Conservation (phyloP, 176 grass and related monocot species). For the Oryza brachyantha region DNA sequence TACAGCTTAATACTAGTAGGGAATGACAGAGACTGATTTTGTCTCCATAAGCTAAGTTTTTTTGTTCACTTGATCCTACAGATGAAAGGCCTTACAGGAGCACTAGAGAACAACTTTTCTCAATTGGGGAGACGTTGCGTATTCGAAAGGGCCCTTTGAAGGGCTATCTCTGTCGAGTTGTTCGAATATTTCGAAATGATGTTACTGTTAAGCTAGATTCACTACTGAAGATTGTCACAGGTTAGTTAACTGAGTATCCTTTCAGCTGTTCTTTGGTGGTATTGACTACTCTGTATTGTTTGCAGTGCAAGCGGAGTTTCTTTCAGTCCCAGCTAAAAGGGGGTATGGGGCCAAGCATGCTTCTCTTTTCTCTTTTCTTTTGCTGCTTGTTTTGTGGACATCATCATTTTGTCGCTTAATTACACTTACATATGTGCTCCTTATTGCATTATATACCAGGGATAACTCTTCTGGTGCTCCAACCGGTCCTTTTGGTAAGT, state of each 20-base stretch:
- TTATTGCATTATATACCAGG: conserved; percentile 39
- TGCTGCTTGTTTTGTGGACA: background rate
- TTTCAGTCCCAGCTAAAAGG: conserved; percentile 63
- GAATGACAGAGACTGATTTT: background rate
- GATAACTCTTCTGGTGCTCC: conserved; percentile 47
- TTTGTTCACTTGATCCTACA: conserved; percentile 44
- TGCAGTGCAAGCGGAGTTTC: conserved; percentile 79
- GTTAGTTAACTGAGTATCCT: conserved; percentile 56
- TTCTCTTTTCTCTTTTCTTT: conserved; percentile 23
- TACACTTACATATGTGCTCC: conserved; percentile 18
- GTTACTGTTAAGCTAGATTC: conserved; percentile 95
- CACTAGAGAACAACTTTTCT: conserved; percentile 74
- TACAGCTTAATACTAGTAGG: too few species aligned
- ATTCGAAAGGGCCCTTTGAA: conserved; percentile 91
- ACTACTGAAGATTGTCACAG: conserved; percentile 88
- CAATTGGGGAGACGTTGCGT: conserved; percentile 77
- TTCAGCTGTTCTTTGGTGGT: conserved; percentile 25
- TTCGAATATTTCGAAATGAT: conserved; percentile 82
- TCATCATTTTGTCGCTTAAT: conserved; percentile 14
- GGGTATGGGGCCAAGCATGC: conserved; percentile 51
- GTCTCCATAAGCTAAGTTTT: conserved; percentile 9
- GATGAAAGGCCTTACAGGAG: conserved; percentile 52
- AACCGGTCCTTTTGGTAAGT: conserved; percentile 58
- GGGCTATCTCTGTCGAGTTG: conserved; percentile 96
- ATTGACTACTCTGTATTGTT: conserved; percentile 26